Conservation (phyloP, 306 rosid species). For the Crotalaria pallida region DNA sequence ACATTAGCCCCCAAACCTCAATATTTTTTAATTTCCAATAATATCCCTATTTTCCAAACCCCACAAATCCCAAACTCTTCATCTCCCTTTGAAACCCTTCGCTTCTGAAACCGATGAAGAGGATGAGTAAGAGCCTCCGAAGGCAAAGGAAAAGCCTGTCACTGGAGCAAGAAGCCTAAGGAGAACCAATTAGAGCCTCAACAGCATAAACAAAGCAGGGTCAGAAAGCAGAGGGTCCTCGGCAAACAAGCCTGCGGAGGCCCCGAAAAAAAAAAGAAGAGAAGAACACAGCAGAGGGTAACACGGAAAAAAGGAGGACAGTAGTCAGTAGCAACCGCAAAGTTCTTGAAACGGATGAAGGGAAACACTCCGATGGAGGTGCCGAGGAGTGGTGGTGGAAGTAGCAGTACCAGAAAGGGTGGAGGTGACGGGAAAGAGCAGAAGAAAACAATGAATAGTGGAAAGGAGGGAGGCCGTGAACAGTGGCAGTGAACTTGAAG, state of each 20-base stretch:
- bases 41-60: no score
- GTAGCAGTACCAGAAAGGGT: slow-evolving; percentile 20
- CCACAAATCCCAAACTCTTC: no score
- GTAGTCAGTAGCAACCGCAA: slow-evolving; percentile 69
- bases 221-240: no score
- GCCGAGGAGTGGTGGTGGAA: slow-evolving; percentile 25
- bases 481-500: no score
- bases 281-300: slow-evolving; percentile 41
- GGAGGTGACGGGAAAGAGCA: slow-evolving; percentile 45
- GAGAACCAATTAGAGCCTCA: slow-evolving; percentile 44
- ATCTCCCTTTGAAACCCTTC: slow-evolving; percentile 28
- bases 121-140: slow-evolving; percentile 42
- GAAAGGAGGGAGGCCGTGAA: no score
- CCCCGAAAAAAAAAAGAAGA: slow-evolving; percentile 49
- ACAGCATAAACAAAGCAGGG: slow-evolving; percentile 29
- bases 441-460: slow-evolving; percentile 36
- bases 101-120: slow-evolving; percentile 40
- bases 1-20: no score
- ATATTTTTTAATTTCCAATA: no score
- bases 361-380: slow-evolving; percentile 41
- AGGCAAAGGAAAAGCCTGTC: slow-evolving; percentile 53
- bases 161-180: slow-evolving; percentile 72
- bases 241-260: slow-evolving; percentile 26
- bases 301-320: slow-evolving; percentile 54
- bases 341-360: slow-evolving; percentile 84